Base-by-base conservation (phyloP, 2,329 filamentous ascomycete species). In the Helminthosporium solani region DNA sequence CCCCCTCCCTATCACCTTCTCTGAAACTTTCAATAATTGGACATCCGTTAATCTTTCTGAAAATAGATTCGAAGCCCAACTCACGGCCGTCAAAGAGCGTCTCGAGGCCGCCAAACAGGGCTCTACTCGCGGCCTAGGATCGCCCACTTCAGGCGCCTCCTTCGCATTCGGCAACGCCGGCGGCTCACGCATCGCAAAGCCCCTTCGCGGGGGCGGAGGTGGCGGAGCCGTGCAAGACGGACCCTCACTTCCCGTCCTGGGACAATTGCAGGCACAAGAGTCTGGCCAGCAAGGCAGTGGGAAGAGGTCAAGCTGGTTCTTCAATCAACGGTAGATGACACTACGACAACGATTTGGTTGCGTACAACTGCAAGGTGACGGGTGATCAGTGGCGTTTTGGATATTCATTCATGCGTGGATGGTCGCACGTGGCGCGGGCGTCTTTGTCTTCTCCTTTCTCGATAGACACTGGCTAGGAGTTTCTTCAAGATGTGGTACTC, bases 1-100 rank as follows among this genome's bases (percentile, higher is more conserved):
- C 20, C 25, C 46, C 16, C 8, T 11, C 37, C 16, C 8, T 35
- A 15, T 38, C 42, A 33, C 25, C 44, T n/a, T 38, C 33, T 31
- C 11, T 23, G 12, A 40, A 42, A 25, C 16, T 20, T 37, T 28
- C 42, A 41, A 42, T 23, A 11, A 18, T 41, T 34, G 33, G 39
- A 41, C 33, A 23, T 43, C 36, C 18, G 25, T 51, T 52, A 46
- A 57, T 46, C 47, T 45, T 31, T 16, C 9, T 2, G 18, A 28
- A 9, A 18, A 37, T 68, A 97, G 94, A 71, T 99, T 99, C 78
- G 94, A 99, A 78, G 86, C 89, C 30, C 94, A 99, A 75, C 88
- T 99, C 68, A 88, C 90, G 34, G 90, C 91, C 41, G 94, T 99
- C 74, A 99, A 97, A 78, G 94, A 99, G 71, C 88, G 94, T 53